A percentile compares a stretch with the other conserved stretches of the same genome.
Evolutionary conservation across 306 rosid species (phyloP).

Genomic region (Pueraria montana): DNA sequence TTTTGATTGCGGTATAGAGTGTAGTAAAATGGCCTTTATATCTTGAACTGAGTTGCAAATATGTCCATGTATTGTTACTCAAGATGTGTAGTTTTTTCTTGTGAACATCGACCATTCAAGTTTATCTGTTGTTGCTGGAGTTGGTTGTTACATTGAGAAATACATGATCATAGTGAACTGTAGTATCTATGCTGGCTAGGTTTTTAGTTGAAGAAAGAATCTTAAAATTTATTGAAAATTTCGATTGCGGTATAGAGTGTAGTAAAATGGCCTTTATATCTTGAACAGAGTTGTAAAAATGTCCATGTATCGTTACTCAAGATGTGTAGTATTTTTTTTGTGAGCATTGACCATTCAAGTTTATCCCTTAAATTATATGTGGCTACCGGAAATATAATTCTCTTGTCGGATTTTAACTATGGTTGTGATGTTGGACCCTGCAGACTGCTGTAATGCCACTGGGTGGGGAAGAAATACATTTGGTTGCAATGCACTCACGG

Average conservation of each 20-base stretch:
- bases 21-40: neutral
- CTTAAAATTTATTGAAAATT: slow-evolving; percentile 18
- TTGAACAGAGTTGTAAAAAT: slow-evolving; percentile 11
- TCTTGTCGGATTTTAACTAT: slow-evolving; percentile 45
- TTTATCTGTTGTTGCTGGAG: slow-evolving; percentile 31
- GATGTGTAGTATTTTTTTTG: too few relatives aligned
- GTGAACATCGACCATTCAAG: neutral
- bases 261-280: neutral
- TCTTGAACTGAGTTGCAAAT: slow-evolving; percentile 13
- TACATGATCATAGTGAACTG: slow-evolving; percentile 37
- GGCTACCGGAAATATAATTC: slow-evolving; percentile 30
- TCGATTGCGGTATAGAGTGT: neutral
- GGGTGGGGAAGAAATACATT: slow-evolving; percentile 86
- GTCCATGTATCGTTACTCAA: slow-evolving; percentile 11
- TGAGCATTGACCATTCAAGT: neutral
- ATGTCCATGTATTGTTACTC: slow-evolving; percentile 16
- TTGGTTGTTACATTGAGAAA: slow-evolving; percentile 8
- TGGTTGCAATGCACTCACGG: slow-evolving; percentile 93
- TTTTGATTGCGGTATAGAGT: neutral
- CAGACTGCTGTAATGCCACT: slow-evolving; percentile 95
- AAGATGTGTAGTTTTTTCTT: slow-evolving; percentile 7
- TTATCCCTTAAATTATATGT: slow-evolving; percentile 19
- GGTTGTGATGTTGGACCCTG: slow-evolving; percentile 38
- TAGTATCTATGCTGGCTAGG: slow-evolving; percentile 40
- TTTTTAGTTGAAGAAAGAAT: slow-evolving; percentile 20